Evolutionary conservation across 805 yeast species (phyloP), one percentile per base, ranked within the genome.

Genomic region (Zygoascus bituminiphila): DNA sequence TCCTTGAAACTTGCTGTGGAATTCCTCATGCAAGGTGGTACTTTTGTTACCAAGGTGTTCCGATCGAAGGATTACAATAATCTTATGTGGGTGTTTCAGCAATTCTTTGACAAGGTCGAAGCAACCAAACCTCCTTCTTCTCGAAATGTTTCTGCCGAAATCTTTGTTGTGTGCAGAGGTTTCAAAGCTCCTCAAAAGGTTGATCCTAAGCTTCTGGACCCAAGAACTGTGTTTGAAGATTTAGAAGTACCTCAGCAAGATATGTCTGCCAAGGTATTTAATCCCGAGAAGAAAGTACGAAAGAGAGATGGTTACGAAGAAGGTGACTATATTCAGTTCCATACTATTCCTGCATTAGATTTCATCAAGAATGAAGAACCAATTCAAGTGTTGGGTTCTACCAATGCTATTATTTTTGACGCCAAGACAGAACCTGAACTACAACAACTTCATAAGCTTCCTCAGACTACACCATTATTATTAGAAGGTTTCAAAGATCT

Each of bases 91-190:
- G 95, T 91, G 3, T 91, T 93, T 71, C 88, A 88, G 62, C 98
- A 93, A 67, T 73, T 93, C 49, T 93, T 93, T 62, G 96, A 88
- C 47, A 89, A 84, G 62, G 98, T 93, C 47, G 98, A 93, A 67
- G 99, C 99, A 17, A 93, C 99, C 0, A 93, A 93, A 63, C 99
- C 99, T 6, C 98, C 99, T 7, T 89, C 98, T 7, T 88, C 97
- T 35, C 89, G 99, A 81, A 88, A 88, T 67, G 99, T 93, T 29
- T 91, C 98, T 63, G 99, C 99, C 2, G 99, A 93, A 74, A 93
- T 93, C 61, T 93, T 93, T 63, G 98, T 93, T 42, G 97, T 89
- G 33, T 93, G 99, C 69, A 82, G 82, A 65, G 94, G 94, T 10
- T 93, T 85, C 72, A 91, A 89, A 66, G 96, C 98, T 12, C 98